Conservation (phyloP, 176 grass and related monocot species). For the Eleusine coracana region DNA sequence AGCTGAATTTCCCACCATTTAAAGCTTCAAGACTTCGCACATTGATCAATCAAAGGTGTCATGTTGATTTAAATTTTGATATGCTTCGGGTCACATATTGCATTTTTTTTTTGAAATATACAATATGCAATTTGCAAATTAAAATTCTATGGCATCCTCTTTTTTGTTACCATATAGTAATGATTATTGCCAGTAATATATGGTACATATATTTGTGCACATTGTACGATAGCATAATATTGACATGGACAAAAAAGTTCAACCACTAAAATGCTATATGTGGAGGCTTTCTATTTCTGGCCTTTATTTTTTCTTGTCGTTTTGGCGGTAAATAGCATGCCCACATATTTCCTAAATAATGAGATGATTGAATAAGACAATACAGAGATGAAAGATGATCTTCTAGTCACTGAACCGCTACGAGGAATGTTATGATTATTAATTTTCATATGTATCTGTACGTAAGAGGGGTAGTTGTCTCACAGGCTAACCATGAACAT, state of each 20-base stretch:
- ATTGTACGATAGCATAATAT: constrained; percentile 19
- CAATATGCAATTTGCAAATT: background rate
- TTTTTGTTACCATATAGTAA: too few relatives aligned
- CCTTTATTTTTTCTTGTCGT: constrained; percentile 18
- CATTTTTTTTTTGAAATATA: background rate
- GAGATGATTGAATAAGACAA: background rate
- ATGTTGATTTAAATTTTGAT: constrained; percentile 29
- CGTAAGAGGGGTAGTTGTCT: background rate
- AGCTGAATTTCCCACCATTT: constrained; percentile 93
- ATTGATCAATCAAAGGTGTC: constrained; percentile 97
- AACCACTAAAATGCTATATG: constrained; percentile 20
- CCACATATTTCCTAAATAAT: background rate
- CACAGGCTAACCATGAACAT: constrained; percentile 7
- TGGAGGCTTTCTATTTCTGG: constrained; percentile 29
- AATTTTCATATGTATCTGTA: background rate
- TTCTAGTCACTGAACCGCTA: background rate
- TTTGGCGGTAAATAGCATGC: background rate
- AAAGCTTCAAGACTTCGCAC: constrained; percentile 94
- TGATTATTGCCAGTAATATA: background rate
- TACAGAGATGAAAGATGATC: background rate
- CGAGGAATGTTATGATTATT: background rate
- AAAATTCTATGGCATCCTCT: background rate
- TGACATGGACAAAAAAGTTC: background rate
- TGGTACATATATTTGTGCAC: background rate
- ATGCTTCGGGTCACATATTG: constrained; percentile 6